Percentiles rank a stretch among this genome's conserved stretches.
Conservation (phyloP, 345 rosid genomes). For the Citrus medica region DNA sequence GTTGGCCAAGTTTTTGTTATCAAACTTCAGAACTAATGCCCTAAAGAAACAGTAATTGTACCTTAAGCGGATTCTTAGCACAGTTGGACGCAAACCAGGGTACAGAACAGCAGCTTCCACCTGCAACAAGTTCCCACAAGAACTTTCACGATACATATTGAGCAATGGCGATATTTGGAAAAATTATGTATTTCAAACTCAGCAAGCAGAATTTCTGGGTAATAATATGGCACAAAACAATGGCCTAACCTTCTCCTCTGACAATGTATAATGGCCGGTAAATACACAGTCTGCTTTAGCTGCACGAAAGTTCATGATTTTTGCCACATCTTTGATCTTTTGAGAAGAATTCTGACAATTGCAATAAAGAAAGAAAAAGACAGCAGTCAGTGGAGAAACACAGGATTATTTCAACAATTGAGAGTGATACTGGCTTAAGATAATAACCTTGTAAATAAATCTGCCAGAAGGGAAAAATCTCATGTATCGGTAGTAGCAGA, state of each 20-base stretch:
- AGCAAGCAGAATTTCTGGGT: background rate
- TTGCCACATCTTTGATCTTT: slow-evolving; percentile 79
- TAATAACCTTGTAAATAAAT: slow-evolving; percentile 83
- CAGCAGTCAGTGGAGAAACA: slow-evolving; percentile 11
- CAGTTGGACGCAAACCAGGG: slow-evolving; percentile 77
- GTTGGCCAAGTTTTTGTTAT: background rate
- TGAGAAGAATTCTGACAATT: slow-evolving; percentile 74
- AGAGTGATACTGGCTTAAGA: slow-evolving; percentile 3
- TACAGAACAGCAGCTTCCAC: slow-evolving; percentile 87
- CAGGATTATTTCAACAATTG: background rate
- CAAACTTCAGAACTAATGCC: background rate
- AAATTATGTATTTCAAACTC: background rate
- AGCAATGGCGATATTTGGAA: background rate
- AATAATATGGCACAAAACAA: background rate
- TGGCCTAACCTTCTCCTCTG: slow-evolving; percentile 69
- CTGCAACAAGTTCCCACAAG: slow-evolving; percentile 33
- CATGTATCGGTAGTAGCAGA: slow-evolving; percentile 86
- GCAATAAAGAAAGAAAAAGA: background rate
- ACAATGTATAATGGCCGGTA: slow-evolving; percentile 66
- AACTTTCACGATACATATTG: background rate
- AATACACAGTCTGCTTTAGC: slow-evolving; percentile 68
- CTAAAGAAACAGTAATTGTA: slow-evolving; percentile 15
- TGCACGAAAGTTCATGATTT: slow-evolving; percentile 74
- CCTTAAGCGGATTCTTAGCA: slow-evolving; percentile 84
- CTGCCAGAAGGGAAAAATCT: slow-evolving; percentile 88